These are phyloP conservation scores for Eimeria brunetti DNA, from an alignment of 169 alveolate species.

Conservation along the genomic window DNA sequence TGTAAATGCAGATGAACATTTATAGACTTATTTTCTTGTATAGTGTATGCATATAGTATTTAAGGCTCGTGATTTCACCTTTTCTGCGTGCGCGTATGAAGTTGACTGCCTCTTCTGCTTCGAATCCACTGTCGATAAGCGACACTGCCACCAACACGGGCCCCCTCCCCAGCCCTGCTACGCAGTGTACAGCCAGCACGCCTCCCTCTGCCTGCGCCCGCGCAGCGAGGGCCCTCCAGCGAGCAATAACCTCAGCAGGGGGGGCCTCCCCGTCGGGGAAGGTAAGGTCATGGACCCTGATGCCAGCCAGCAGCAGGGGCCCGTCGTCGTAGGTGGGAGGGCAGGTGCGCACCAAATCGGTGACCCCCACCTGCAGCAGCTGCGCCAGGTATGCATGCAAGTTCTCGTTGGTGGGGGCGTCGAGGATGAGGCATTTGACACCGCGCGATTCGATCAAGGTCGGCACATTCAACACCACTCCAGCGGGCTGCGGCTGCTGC, in stretches of 20 bases:
- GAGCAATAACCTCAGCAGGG: slow-evolving; percentile 88
- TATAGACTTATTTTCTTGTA: too few relatives aligned
- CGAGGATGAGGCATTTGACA: slow-evolving; percentile 91
- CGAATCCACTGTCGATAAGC: slow-evolving; percentile 94
- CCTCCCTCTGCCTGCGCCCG: slow-evolving; percentile 80
- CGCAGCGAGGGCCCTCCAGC: slow-evolving; percentile 87
- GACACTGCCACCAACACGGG: slow-evolving; percentile 95
- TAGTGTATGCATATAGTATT: too few relatives aligned
- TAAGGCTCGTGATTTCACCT: slow-evolving; percentile 83
- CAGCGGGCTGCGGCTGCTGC: slow-evolving; percentile 34
- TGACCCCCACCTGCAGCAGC: slow-evolving; percentile 89
- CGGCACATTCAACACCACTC: slow-evolving; percentile 90
- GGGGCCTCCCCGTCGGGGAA: slow-evolving; percentile 96
- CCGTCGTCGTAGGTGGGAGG: slow-evolving; percentile 91
- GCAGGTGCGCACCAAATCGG: slow-evolving; percentile 94
- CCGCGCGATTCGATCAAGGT: slow-evolving; percentile 91
- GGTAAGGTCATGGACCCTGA: slow-evolving; percentile 88
- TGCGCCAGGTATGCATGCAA: slow-evolving; percentile 89
- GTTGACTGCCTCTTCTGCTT: slow-evolving; percentile 92
- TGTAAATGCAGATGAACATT: too few relatives aligned
- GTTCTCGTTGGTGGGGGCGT: slow-evolving; percentile 93
- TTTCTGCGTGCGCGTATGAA: slow-evolving; percentile 92
- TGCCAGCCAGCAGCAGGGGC: slow-evolving; percentile 85
- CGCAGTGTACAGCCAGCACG: slow-evolving; percentile 96
- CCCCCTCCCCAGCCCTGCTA: slow-evolving; percentile 96